phyloP scores from a whole-genome alignment of 345 rosid genomes.

The Abelmoschus esculentus region DNA sequence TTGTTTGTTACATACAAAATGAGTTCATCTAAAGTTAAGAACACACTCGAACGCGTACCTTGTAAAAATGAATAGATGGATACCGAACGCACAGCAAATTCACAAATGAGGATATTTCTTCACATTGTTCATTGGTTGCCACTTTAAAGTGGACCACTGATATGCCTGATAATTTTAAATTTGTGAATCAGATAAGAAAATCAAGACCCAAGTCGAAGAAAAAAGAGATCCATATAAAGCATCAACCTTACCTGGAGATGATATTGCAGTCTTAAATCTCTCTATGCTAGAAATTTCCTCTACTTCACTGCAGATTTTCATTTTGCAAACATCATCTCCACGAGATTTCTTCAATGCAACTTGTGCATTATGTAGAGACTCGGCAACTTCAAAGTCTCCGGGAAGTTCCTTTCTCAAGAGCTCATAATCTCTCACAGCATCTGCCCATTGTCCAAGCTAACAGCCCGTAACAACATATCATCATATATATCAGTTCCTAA shows the following conservation, averaged over 20 bases:
- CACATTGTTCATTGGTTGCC: conserved; percentile 27
- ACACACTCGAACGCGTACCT: conserved; percentile 15
- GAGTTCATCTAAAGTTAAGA: neutral
- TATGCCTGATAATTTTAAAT: no score
- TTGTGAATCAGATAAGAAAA: no score
- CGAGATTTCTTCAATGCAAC: conserved; percentile 52
- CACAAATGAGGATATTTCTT: conserved; percentile 33
- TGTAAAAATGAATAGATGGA: conserved; percentile 30
- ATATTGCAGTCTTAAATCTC: conserved; percentile 50
- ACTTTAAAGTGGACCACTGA: neutral
- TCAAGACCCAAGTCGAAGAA: neutral
- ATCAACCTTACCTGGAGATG: conserved; percentile 46
- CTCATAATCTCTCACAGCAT: conserved; percentile 81
- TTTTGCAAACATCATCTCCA: conserved; percentile 28
- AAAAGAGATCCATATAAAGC: neutral
- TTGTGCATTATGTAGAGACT: conserved; percentile 61
- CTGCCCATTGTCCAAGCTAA: conserved; percentile 78
- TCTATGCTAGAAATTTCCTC: conserved; percentile 51
- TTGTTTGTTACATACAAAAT: neutral
- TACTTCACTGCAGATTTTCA: conserved; percentile 52
- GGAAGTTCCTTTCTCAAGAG: conserved; percentile 75
- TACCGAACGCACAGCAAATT: conserved; percentile 32
- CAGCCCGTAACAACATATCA: conserved; percentile 1
- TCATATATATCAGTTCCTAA: neutral
- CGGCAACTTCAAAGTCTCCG: conserved; percentile 68